phyloP scores from a whole-genome alignment of 2,329 filamentous ascomycete genomes.

The Ascocoryne sarcoides region DNA sequence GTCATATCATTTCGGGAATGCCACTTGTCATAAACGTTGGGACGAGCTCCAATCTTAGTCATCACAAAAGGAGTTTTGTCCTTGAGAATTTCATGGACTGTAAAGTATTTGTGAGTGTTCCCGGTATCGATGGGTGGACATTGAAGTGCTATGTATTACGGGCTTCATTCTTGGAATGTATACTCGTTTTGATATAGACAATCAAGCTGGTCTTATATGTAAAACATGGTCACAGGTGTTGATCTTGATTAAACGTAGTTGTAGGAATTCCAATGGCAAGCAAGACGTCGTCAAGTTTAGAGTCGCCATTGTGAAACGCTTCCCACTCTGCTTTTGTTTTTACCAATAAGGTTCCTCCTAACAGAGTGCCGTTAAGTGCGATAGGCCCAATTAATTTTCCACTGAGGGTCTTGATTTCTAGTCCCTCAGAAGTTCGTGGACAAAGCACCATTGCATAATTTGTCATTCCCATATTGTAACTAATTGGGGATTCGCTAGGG shows the following conservation, averaged over 20 bases:
- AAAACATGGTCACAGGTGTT: background rate
- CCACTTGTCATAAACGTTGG: constrained; percentile 51
- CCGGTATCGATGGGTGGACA: too few relatives aligned
- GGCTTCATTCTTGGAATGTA: too few relatives aligned
- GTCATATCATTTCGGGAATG: constrained; percentile 49
- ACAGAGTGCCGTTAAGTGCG: constrained; percentile 51
- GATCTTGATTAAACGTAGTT: too few relatives aligned
- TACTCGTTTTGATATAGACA: too few relatives aligned
- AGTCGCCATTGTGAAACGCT: constrained; percentile 35
- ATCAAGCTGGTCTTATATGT: background rate
- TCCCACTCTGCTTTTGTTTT: constrained; percentile 52
- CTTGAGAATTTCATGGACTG: too few relatives aligned
- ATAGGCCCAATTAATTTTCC: constrained; percentile 21
- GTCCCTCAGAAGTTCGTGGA: constrained; percentile 46
- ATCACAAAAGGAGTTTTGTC: too few relatives aligned
- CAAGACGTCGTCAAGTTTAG: constrained; percentile 34
- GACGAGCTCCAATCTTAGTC: constrained; percentile 36
- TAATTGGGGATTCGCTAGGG: constrained; percentile 37
- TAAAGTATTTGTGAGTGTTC: too few relatives aligned
- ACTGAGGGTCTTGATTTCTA: constrained; percentile 14
- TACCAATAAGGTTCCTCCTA: constrained; percentile 55
- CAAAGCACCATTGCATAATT: constrained; percentile 42
- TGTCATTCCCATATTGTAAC: constrained; percentile 57
- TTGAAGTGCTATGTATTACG: too few relatives aligned
- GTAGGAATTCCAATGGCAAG: constrained; percentile 18